Base-by-base conservation (phyloP, 1,284 basidiomycete species). In the Apiotrichum laibachii region DNA sequence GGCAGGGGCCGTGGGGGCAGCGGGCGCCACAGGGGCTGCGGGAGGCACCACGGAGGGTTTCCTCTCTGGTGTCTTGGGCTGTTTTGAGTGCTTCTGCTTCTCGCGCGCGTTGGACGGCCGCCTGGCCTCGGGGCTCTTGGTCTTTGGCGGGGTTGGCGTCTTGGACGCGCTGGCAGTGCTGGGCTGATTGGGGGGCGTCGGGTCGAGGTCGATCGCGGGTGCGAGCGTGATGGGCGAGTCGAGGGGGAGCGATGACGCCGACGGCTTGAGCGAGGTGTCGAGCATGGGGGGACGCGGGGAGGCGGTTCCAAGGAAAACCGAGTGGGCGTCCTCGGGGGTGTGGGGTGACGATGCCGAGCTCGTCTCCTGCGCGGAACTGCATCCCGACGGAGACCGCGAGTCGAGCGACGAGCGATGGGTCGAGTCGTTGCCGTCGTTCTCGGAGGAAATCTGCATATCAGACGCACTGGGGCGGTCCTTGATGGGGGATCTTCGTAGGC, bases 291-390 rank as follows among this genome's bases (percentile, higher is more conserved):
- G 51, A 15, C 34, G 35, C 21, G 35, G 40, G 8, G 51, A 39
- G 21, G 57, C 15, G 16, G 15, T 46, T n/a, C 49, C 47, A 18
- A 58, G 53, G 51, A 63, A 58, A 0, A 53, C 53, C 5, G 62
- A 53, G 40, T 63, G 56, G 0, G 59, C 67, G 50, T 71, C 67
- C n/a, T 67, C 63, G 1, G 70, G 72, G 2, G 75, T 76, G 3
- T 61, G 65, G 2, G 76, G 77, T 18, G 75, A 75, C 10, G 70
- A 71, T 10, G 76, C 73, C 15, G 75, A 73, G 22, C 68, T 63
- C 5, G 73, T 72, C 22, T 73, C 76, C 44, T 73, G 67, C 3
- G 68, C 72, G 15, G 74, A 75, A 21, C 71, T 71, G 4, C 71
- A 68, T 21, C 70, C 68, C 0, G 76, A 77, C n/a, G 72, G 70